Evolutionary conservation across 2,329 filamentous ascomycete species (phyloP), one percentile per base, ranked within the genome.

Genomic region (Trichophyton rubrum): DNA sequence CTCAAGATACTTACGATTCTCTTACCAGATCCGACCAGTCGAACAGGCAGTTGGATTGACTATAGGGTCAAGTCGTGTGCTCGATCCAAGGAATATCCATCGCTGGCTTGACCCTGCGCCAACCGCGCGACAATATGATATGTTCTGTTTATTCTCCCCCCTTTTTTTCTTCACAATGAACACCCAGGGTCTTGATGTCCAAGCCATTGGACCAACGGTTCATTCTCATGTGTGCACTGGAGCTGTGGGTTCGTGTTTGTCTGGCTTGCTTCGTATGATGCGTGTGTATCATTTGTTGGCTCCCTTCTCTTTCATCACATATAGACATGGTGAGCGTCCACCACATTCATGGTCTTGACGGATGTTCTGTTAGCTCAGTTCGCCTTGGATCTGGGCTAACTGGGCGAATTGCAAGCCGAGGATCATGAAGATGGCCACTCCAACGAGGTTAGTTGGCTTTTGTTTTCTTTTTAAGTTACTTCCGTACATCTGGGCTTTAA

Each of bases 371-470:
- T 30, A 11, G 49, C 49, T 24, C 49, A 15, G 49, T 53, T 17
- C 49, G 49, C 49, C 49, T 53, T 53, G 49, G 22, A 30, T 38
- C 11, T 6, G 27, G 49, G 22, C 22, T 53, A 33, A 13, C 13
- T 53, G 49, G 49, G 27, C 49, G 49, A 53, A 53, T 53, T 53
- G 22, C 49, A 53, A 24, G 22, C 5, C 49, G 49, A 27, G 49
- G 49, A 30, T 30, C 49, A 24, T 27, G 49, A 53, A 15, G 49
- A 53, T 53, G 49, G 49, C 13, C 22, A 15, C 49, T 53, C 49
- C 27, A 33, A 30, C 49, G 49, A 24, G 49, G 49, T 53, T 53
- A 53, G 49, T 53, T 53, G 49, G 49, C 49, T 53, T 53, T 53
- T 20, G 20, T 53, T 27, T 53, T 30, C 22, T 33, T 53, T 53